phyloP scores from a whole-genome alignment of 2,329 filamentous ascomycete species.

The Orbilia ellipsospora region DNA sequence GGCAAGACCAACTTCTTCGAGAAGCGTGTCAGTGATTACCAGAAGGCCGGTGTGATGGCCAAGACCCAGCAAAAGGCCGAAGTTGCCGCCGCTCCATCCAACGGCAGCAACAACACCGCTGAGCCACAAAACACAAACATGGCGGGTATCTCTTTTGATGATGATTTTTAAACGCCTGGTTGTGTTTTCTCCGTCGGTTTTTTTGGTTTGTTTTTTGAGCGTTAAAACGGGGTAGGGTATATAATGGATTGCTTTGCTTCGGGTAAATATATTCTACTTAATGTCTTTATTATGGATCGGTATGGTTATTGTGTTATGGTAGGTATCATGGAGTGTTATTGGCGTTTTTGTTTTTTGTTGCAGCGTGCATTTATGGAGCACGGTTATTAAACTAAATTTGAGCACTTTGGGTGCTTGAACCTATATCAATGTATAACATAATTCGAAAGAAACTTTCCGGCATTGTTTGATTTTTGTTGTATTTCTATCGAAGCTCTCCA shows the following conservation, averaged over 20 bases:
- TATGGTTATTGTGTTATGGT: slow-evolving; percentile 36
- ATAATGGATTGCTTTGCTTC: slow-evolving; percentile 20
- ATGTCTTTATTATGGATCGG: slow-evolving; percentile 28
- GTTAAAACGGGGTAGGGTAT: slow-evolving; percentile 7
- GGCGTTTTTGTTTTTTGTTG: slow-evolving; percentile 22
- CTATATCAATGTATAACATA: no score
- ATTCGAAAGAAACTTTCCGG: no score
- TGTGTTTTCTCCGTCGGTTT: not conserved
- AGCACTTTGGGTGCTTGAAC: no score
- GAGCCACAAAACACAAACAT: slow-evolving; percentile 70
- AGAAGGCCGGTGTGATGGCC: slow-evolving; percentile 98
- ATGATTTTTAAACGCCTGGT: slow-evolving; percentile 81
- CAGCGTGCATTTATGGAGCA: no score
- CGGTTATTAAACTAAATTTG: no score
- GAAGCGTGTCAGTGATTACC: slow-evolving; percentile 99
- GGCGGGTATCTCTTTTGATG: slow-evolving; percentile 91
- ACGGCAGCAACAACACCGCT: slow-evolving; percentile 64
- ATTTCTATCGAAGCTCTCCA: no score
- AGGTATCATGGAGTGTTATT: slow-evolving; percentile 40
- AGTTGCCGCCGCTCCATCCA: slow-evolving; percentile 64
- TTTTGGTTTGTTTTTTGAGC: slow-evolving; percentile 26
- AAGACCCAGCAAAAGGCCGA: slow-evolving; percentile 79
- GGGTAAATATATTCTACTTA: slow-evolving; percentile 25
- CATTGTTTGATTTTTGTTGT: no score
- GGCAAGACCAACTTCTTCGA: slow-evolving; percentile 99